Evolutionary conservation across 306 rosid species (phyloP).

Genomic region (Castanea sativa): DNA sequence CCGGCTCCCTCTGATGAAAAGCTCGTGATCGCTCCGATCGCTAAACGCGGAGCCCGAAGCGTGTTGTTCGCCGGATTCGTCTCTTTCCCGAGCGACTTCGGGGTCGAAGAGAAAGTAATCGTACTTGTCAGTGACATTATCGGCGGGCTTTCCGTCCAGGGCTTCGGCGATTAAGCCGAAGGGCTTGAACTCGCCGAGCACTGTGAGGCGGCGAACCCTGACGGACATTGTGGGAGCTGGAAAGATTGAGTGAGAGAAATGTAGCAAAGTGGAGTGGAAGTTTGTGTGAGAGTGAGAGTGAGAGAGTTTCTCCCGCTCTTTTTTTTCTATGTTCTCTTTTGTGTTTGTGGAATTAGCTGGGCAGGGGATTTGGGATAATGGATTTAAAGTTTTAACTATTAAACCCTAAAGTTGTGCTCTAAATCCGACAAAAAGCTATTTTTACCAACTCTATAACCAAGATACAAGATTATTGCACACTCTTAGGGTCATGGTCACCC

Average conservation of each 20-base stretch:
- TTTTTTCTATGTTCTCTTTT: neutral
- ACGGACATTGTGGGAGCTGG: constrained; percentile 40
- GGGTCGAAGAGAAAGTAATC: constrained; percentile 86
- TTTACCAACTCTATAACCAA: too few relatives aligned
- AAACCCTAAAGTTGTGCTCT: neutral
- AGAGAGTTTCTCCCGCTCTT: constrained; percentile 29
- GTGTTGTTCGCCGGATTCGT: constrained; percentile 47
- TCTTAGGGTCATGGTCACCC: rapidly evolving
- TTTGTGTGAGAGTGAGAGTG: too few relatives aligned
- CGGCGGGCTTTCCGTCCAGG: constrained; percentile 74
- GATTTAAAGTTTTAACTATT: neutral
- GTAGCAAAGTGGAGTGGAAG: neutral
- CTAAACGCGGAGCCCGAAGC: constrained; percentile 50
- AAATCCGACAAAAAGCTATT: too few relatives aligned
- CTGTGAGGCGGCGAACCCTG: constrained; percentile 63
- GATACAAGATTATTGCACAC: too few relatives aligned
- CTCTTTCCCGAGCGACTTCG: constrained; percentile 58
- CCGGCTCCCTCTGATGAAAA: constrained; percentile 79
- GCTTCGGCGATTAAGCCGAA: constrained; percentile 94
- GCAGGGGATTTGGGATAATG: neutral
- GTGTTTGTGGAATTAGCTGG: neutral
- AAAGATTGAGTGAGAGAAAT: neutral
- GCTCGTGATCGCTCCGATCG: constrained; percentile 79
- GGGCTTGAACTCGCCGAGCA: constrained; percentile 95
- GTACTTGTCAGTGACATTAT: constrained; percentile 56